Conservation (phyloP, 208 protist species). For the Tetramitus jugosus region DNA sequence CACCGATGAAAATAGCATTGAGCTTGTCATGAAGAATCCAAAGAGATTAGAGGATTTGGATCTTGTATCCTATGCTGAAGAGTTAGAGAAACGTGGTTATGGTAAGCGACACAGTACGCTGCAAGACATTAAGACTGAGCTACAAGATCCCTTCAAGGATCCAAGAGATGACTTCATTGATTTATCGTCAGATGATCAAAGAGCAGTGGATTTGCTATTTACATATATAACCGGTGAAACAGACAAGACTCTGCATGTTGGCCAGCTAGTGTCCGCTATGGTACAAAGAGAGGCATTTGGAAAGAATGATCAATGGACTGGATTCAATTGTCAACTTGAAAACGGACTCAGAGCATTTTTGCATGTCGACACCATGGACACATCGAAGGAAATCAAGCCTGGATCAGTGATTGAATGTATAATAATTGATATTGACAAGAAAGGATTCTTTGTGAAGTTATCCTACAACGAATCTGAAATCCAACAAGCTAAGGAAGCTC, state of each 20-base stretch:
- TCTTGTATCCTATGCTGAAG: slow-evolving; percentile 40
- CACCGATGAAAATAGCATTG: slow-evolving; percentile 16
- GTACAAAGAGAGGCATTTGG: slow-evolving; percentile 18
- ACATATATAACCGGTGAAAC: slow-evolving; percentile 4
- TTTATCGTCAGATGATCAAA: slow-evolving; percentile 12
- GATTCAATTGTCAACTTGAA: slow-evolving; percentile 32
- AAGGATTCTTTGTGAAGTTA: no score
- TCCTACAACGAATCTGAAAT: no score
- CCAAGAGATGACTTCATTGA: slow-evolving; percentile 28
- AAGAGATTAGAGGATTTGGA: slow-evolving; percentile 29
- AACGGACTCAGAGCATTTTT: slow-evolving; percentile 32
- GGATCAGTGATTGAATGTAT: no score
- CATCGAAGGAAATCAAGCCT: not conserved
- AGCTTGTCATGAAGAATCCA: slow-evolving; percentile 29
- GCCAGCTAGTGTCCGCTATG: slow-evolving; percentile 20
- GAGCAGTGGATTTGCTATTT: no score
- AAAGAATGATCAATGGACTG: no score
- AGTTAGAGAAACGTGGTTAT: slow-evolving; percentile 29
- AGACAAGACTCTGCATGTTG: not conserved
- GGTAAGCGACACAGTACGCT: slow-evolving; percentile 32
- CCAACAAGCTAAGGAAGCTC: no score
- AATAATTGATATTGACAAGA: no score
- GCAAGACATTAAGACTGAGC: slow-evolving; percentile 37
- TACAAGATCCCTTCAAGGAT: slow-evolving; percentile 36
- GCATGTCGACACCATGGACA: not conserved